These are phyloP conservation scores for Phellinidium pouzarii DNA, from an alignment of 1,284 basidiomycete genomes.

Conservation along the genomic window DNA sequence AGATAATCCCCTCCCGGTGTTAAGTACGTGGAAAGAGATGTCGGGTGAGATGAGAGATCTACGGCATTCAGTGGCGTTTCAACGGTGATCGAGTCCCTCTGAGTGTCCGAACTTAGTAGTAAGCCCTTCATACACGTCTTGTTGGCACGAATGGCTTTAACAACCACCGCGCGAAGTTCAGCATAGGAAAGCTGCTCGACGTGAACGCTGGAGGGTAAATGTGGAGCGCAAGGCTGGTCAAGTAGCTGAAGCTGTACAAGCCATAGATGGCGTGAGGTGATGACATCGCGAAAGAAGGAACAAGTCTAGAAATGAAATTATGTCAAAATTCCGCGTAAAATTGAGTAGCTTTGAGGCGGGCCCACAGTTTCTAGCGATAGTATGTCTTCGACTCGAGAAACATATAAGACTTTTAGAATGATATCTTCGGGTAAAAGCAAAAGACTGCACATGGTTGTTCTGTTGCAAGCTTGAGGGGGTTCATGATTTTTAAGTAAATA, in stretches of 20 bases:
- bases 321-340: neutral
- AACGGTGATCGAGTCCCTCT: neutral
- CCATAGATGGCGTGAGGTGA: neutral
- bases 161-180: conserved; percentile 4
- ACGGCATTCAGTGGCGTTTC: neutral
- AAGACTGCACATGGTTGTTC: neutral
- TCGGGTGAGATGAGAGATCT: neutral
- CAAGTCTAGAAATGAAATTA: neutral
- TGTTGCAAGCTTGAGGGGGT: no score
- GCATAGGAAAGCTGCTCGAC: neutral
- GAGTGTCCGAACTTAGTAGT: neutral
- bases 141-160: neutral
- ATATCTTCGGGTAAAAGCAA: neutral
- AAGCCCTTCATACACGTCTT: neutral
- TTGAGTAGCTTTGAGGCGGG: neutral
- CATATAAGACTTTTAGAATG: neutral
- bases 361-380: neutral
- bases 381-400: neutral
- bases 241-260: neutral
- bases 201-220: neutral
- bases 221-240: neutral
- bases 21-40: neutral
- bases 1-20: neutral
- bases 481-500: neutral
- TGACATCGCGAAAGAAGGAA: neutral